These are phyloP conservation scores for Ganoderma multipileum DNA, from an alignment of 1,284 basidiomycete species.

Conservation along the genomic window DNA sequence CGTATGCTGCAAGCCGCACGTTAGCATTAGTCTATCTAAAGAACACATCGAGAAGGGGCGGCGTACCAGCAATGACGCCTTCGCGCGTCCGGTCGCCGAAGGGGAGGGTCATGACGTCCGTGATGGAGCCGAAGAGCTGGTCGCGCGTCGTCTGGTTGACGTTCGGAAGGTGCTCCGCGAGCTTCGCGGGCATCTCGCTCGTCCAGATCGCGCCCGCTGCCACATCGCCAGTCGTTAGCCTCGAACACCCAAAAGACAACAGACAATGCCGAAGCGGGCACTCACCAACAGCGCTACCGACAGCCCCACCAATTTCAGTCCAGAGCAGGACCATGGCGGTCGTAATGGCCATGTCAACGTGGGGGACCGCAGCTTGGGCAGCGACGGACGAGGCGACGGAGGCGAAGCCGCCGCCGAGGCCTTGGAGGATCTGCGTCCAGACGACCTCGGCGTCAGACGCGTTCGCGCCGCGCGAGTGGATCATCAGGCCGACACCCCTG, in stretches of 20 bases:
- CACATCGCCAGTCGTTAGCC: background rate
- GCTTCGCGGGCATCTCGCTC: constrained; percentile 62
- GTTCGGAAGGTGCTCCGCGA: constrained; percentile 60
- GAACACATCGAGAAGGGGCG: background rate
- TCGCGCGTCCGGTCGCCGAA: constrained; percentile 60
- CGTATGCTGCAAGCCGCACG: constrained; percentile 48
- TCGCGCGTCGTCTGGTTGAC: constrained; percentile 45
- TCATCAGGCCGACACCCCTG: constrained; percentile 76
- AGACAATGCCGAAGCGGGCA: constrained; percentile 7
- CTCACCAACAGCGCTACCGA: constrained; percentile 68
- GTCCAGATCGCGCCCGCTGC: constrained; percentile 67
- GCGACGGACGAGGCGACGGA: constrained; percentile 75
- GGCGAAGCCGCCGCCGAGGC: constrained; percentile 81
- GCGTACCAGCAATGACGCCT: constrained; percentile 60
- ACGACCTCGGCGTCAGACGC: constrained; percentile 68
- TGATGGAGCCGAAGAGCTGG: constrained; percentile 59
- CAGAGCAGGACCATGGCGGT: constrained; percentile 84
- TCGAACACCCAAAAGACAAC: background rate
- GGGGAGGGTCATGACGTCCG: constrained; percentile 50
- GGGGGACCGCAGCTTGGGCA: constrained; percentile 81
- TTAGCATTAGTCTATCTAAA: background rate
- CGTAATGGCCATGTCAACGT: constrained; percentile 80
- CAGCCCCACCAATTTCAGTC: constrained; percentile 79
- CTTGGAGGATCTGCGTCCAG: constrained; percentile 79
- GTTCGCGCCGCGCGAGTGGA: constrained; percentile 70